Evolutionary conservation across 2,329 filamentous ascomycete genomes (phyloP), one percentile per base, ranked within the genome.

Genomic region (Scedosporium minutisporum): DNA sequence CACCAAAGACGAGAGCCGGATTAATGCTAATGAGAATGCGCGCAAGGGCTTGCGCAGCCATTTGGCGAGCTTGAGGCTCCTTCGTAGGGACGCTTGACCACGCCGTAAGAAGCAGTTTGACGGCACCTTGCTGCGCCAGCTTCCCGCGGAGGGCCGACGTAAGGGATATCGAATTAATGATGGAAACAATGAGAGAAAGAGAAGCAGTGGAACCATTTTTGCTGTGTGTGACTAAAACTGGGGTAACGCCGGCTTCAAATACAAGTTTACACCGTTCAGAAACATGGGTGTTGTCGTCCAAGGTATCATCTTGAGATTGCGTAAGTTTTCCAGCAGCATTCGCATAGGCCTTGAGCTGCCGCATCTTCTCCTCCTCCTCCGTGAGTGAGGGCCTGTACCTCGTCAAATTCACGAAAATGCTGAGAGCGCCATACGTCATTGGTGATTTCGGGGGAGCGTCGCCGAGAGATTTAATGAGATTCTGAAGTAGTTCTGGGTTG

Each of bases 301-400:
- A 78, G 6, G 85, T 84, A 70, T 93, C 85, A 0, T 82, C 78
- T 2, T 81, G 77, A 0, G 79, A 72, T n/a, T 82, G 71, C 27
- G 33, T 33, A 10, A 55, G 46, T 65, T 84, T 83, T 69, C 91
- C 92, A 4, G 87, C 87, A 0, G 91, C 89, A 71, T 96, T 91
- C 14, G 95, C 95, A 69, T 97, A 99, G 2, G 92, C 91, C 77
- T 96, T 97, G 55, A 99, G 82, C 72, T 99, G 90, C 5, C 84
- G 84, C 77, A 99, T 91, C 70, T 90, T 91, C 77, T 93, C 95
- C 69, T 97, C 89, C 74, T 99, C 95, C 66, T 97, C 93, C 0
- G 91, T 88, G 48, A 93, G 80, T 6, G 80, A 79, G 6, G 92
- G 92, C 48, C 85, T 82, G 71, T 96, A 97, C 33, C 84, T 81